Evolutionary conservation across 2,329 filamentous ascomycete species (phyloP).

Genomic region (Penicillium sp.): DNA sequence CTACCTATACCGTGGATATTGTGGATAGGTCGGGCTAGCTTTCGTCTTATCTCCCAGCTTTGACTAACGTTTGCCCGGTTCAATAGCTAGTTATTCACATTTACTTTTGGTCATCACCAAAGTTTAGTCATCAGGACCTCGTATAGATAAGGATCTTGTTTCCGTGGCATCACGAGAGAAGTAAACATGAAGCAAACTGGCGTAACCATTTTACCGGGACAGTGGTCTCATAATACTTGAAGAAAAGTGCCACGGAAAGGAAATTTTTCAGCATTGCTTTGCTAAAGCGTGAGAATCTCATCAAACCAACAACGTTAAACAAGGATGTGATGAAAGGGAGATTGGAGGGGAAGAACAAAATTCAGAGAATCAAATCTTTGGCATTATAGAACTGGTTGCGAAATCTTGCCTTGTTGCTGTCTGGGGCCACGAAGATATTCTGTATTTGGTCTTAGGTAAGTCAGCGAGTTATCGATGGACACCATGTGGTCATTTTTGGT

Average conservation of each 20-base stretch:
- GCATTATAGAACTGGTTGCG: constrained; percentile 6
- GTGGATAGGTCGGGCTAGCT: too few relatives aligned
- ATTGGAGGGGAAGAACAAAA: neutral
- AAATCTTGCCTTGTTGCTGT: neutral
- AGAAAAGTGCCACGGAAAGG: neutral
- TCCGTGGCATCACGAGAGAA: neutral
- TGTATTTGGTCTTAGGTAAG: neutral
- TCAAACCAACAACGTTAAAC: constrained; percentile 5
- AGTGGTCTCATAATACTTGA: neutral
- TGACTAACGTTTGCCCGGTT: too few relatives aligned
- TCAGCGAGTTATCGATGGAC: neutral
- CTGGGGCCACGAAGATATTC: neutral
- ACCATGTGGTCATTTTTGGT: neutral
- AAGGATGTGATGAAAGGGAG: neutral
- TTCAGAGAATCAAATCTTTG: constrained; percentile 2
- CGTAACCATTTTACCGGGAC: neutral
- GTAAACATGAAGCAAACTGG: neutral
- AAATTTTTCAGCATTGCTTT: constrained; percentile 16
- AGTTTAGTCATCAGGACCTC: too few relatives aligned
- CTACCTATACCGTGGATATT: too few relatives aligned
- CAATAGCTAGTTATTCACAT: neutral
- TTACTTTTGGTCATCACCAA: neutral
- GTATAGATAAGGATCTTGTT: neutral
- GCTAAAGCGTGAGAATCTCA: constrained; percentile 9
- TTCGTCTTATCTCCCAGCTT: too few relatives aligned